Base-by-base conservation (phyloP, 2,329 filamentous ascomycete species). In the Coniochaeta sp. region DNA sequence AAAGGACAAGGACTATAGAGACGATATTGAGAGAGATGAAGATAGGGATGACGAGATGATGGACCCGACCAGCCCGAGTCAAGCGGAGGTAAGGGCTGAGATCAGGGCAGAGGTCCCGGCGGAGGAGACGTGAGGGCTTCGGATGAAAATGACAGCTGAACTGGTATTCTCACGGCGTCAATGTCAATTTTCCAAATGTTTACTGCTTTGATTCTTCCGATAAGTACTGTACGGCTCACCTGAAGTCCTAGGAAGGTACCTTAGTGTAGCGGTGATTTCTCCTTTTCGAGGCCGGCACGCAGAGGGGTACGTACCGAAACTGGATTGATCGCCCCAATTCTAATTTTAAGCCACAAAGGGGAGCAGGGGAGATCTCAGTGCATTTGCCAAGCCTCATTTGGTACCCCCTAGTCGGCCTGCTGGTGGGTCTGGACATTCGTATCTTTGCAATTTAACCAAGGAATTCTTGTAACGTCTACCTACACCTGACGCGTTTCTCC, bases 21-120 rank as follows among this genome's bases (percentile, higher is more conserved):
- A 58, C 8, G 59, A 59, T 6, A 59, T 63, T 8, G 65, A 64
- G 24, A 59, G 60, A 10, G 63, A 65, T 6, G 62, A 59, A 10
- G 50, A 42, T 7, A 60, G 55, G 22, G 62, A 63, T 6, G 59
- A 59, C n/a, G 59, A 63, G 12, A 65, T 62, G 28, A 57, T 22
- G 22, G 55, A 56, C 19, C 17, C 28, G 1, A 32, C 36, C 10
- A 62, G 54, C 36, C 64, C 6, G 54, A 67, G 22, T 34, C 55
- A 36, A 44, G 32, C 30, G n/a, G 54, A 57, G 28, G 3, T 30
- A 36, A 30, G 19, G 55, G n/a, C n/a, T n/a, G n/a, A n/a, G n/a
- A n/a, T n/a, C n/a, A n/a, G n/a, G n/a, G n/a, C n/a, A n/a, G n/a
- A n/a, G n/a, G n/a, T n/a, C n/a, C n/a, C n/a, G n/a, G 4, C 38